These are phyloP conservation scores for Cladosporium oxysporum DNA, from an alignment of 2,329 filamentous ascomycete species.

Conservation along the genomic window DNA sequence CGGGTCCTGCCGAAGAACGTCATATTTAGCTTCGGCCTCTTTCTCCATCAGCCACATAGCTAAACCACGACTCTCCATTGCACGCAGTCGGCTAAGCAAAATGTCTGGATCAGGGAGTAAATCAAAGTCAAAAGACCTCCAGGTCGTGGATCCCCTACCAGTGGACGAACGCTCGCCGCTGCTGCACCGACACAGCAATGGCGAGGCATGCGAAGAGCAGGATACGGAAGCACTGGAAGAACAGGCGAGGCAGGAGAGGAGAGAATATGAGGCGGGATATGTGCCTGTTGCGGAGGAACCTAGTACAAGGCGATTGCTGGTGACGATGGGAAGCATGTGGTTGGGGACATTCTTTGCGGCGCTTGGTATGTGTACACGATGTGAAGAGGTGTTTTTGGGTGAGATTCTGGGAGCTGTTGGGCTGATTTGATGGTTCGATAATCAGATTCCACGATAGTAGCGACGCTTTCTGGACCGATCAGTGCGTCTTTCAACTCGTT, in stretches of 20 bases:
- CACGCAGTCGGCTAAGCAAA: neutral
- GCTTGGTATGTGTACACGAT: constrained; percentile 42
- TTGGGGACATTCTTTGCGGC: constrained; percentile 58
- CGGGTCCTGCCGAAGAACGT: constrained; percentile 8
- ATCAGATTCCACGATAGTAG: constrained; percentile 78
- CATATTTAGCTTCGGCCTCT: constrained; percentile 7
- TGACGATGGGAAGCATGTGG: constrained; percentile 55
- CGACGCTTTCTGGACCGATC: constrained; percentile 81
- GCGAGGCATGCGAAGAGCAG: constrained; percentile 16
- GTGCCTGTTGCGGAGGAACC: constrained; percentile 45
- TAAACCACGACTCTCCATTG: neutral
- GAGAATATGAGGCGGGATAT: constrained; percentile 34
- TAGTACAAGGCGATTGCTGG: constrained; percentile 48
- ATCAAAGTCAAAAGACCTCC: constrained; percentile 1
- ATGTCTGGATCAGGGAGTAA: neutral
- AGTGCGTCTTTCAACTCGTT: constrained; percentile 80
- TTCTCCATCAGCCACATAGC: neutral
- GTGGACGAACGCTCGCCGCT: constrained; percentile 28
- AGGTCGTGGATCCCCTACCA: constrained; percentile 22
- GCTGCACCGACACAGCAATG: constrained; percentile 23
- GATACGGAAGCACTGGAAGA: constrained; percentile 30
- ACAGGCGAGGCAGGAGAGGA: constrained; percentile 35
- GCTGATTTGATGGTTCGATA: neutral
- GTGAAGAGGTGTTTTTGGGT: neutral
- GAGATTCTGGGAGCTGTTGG: neutral